Evolutionary conservation across 2,329 filamentous ascomycete species (phyloP), one percentile per base, ranked within the genome.

Genomic region (Byssochlamys sp.): DNA sequence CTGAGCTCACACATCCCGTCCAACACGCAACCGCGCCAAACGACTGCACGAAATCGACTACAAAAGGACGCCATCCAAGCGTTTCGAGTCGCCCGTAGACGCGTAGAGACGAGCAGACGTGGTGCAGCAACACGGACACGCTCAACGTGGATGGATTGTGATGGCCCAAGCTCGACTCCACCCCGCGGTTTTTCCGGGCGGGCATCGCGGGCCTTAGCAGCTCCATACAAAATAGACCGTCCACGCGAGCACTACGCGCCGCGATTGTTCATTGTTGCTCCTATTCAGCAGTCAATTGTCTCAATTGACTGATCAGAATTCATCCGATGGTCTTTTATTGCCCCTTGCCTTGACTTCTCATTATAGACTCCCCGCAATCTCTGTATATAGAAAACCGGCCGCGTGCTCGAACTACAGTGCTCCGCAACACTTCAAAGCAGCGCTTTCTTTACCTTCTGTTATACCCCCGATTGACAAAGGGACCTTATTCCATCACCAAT

Each of bases 191-290:
- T 55, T 55, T 55, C 53, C 53, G 53, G 57, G 59, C 53, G 59
- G 35, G 54, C 55, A 59, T 56, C 57, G 57, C 53, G 57, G 59
- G 58, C 35, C 31, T 19, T 35, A 39, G 35, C 39, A 33, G 33
- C 55, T 53, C 50, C 14, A 55, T 58, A 33, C 52, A 58, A 50
- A 51, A 55, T 59, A 39, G 56, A 53, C 28, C 31, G 24, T 55
- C 52, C 49, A 60, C 60, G 60, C 60, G 60, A 61, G 52, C 59
- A 58, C 54, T 48, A 57, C 35, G 28, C 33, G 35, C n/a, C 35
- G 31, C 28, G 19, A 27, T 26, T 55, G n/a, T 28, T 55, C 25
- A 35, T 29, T 50, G 31, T 24, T 31, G 5, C 24, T 25, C 28
- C 26, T 12, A 25, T 24, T 26, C 28, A 25, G 29, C 27, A 0